Percentiles rank a stretch among this genome's conserved stretches.
phyloP scores from a whole-genome alignment of 1,284 basidiomycete genomes.

The Malassezia dermatis region DNA sequence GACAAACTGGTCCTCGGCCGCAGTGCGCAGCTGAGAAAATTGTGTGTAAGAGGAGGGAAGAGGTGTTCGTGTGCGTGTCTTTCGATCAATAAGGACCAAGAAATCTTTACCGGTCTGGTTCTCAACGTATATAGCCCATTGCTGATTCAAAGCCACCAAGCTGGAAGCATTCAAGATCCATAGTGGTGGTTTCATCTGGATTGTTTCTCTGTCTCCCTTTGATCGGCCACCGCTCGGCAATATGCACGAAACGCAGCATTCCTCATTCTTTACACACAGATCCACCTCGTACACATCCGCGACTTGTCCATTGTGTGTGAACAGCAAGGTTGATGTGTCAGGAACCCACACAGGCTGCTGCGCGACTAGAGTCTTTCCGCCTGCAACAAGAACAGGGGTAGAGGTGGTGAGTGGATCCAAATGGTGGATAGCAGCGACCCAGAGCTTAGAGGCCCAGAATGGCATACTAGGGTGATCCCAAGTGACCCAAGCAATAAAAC shows the following conservation, averaged over 20 bases:
- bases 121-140: conserved; percentile 3
- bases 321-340: conserved; percentile 54
- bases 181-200: conserved; percentile 2
- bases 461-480: conserved; percentile 70
- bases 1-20: conserved; percentile 18
- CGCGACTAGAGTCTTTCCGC: conserved; percentile 25
- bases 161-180: conserved; percentile 8
- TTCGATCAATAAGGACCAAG: conserved; percentile 3
- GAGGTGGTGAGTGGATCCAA: conserved; percentile 14
- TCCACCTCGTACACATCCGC: conserved; percentile 1
- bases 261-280: neutral
- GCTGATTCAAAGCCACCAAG: conserved; percentile 1
- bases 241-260: neutral
- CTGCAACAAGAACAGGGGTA: conserved; percentile 11
- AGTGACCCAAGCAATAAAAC: conserved; percentile 59
- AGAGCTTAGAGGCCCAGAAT: conserved; percentile 62
- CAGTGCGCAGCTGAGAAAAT: conserved; percentile 9
- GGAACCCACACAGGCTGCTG: conserved; percentile 53
- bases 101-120: neutral
- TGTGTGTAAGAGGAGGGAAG: neutral
- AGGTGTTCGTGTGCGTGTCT: neutral
- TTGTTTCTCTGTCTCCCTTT: neutral
- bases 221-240: neutral
- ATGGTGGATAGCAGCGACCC: conserved; percentile 50
- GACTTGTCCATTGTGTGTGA: conserved; percentile 40